Conservation (phyloP, 2,329 filamentous ascomycete genomes). For the Neonectria neomacrospora region DNA sequence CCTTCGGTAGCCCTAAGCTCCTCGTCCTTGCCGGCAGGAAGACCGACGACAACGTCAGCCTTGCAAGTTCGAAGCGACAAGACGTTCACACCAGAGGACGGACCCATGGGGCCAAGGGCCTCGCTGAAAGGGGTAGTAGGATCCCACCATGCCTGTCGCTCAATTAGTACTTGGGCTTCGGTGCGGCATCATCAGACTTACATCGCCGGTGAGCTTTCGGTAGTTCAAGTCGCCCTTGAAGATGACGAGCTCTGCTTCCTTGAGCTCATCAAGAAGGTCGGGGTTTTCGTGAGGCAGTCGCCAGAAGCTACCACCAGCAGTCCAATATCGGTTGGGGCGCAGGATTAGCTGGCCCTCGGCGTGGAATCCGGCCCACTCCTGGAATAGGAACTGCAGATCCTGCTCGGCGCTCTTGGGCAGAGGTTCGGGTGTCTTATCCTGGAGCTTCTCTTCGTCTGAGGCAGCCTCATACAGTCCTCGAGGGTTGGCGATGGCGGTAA, state of each 20-base stretch:
- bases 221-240: slow-evolving; percentile 99
- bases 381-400: slow-evolving; percentile 80
- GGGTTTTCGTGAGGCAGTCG: slow-evolving; percentile 76
- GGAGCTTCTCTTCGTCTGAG: slow-evolving; percentile 72
- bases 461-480: slow-evolving; percentile 81
- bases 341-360: slow-evolving; percentile 85
- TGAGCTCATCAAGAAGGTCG: slow-evolving; percentile 79
- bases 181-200: slow-evolving; percentile 55
- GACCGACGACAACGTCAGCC: slow-evolving; percentile 91
- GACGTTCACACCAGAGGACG: slow-evolving; percentile 82
- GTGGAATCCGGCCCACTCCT: slow-evolving; percentile 83
- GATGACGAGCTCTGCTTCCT: slow-evolving; percentile 85
- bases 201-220: slow-evolving; percentile 89
- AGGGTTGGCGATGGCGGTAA: slow-evolving; percentile 82
- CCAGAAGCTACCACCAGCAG: slow-evolving; percentile 88
- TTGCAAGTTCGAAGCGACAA: slow-evolving; percentile 94
- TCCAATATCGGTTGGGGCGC: slow-evolving; percentile 92
- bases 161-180: slow-evolving; percentile 24
- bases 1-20: slow-evolving; percentile 74
- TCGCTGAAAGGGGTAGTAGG: slow-evolving; percentile 85
- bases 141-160: slow-evolving; percentile 70
- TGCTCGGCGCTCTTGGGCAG: slow-evolving; percentile 74
- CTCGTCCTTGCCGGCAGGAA: slow-evolving; percentile 86
- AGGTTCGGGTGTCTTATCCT: slow-evolving; percentile 66
- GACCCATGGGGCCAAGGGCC: slow-evolving; percentile 87